Evolutionary conservation across 768 basidiomycete genomes (phyloP), one percentile per base, ranked within the genome.

Genomic region (Coprinellus micaceus): DNA sequence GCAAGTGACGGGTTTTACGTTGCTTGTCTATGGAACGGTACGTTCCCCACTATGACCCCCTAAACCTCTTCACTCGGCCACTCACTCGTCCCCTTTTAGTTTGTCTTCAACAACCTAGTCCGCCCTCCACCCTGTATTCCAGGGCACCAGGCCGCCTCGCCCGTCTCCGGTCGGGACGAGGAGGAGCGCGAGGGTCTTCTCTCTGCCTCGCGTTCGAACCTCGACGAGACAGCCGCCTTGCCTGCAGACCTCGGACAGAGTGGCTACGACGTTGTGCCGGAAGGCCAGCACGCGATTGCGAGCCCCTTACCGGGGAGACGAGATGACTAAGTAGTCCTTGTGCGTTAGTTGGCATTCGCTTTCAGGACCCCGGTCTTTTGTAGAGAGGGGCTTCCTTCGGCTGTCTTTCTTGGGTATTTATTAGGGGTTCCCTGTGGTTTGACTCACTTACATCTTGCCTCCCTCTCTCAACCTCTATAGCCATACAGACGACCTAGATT

Each of bases 21-120:
- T 98, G 44, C 79, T 99, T 57, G 95, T 98, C n/a, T n/a, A n/a
- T n/a, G n/a, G n/a, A n/a, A n/a, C n/a, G n/a, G 85, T 96, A 77
- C 75, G 90, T 82, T 41, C 61, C 66, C 40, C 56, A 52, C 22
- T 36, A 33, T 21, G 11, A 7, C n/a, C n/a, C n/a, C n/a, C 19
- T 41, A 54, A 17, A 50, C 54, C 52, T 52, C 63, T 53, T 53
- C 24, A 56, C 53, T 58, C 49, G 45, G 47, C 49, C 4, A 9
- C 13, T 15, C 29, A 28, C 29, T 40, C 33, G 24, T 19, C 49
- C 29, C 15, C 29, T 17, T 19, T 40, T 52, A 6, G 22, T 52
- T 96, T 79, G 76, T 94, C 40, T 98, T 95, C 77, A 97, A 97
- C 73, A 85, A 88, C 64, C 79, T 97, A 28, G 79, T 96, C 54